Evolutionary conservation across 2,329 filamentous ascomycete genomes (phyloP), one percentile per base, ranked within the genome.

Genomic region (Sclerotinia trifoliorum): DNA sequence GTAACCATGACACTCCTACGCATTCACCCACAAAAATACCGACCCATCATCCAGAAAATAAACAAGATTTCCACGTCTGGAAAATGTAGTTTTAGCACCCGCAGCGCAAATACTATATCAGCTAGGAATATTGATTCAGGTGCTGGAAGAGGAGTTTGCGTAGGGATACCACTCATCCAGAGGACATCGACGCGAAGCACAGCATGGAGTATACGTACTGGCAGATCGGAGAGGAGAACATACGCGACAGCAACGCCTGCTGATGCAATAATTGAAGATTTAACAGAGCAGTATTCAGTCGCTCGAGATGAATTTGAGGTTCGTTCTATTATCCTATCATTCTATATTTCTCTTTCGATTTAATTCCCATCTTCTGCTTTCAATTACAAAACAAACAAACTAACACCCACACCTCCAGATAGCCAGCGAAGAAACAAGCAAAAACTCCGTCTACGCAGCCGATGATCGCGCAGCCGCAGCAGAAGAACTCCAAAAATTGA

Each of bases 271-370:
- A 65, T 68, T 10, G 67, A 68, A 35, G 48, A 39, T 1, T 24
- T 68, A 5, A 65, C 61, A 3, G 67, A 68, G 11, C 67, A 65
- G 8, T 66, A 82, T 70, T 79, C 80, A 67, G 79, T 79, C 0
- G 80, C 81, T 4, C 78, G 79, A 69, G 81, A 83, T 71, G 81
- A 83, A 73, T 81, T 83, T 68, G 81, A 83, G 46, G 60, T 62
- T 8, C 7, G 32, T 32, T 32, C 32, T 32, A 32, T 32, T 8
- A 1, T 10, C 6, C 8, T 35, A 35, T 35, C 5, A 5, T 29
- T 29, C 3, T 35, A 35, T 35, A n/a, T 35, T 35, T 35, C 10
- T 35, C 35, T 5, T 29, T 35, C 35, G 35, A 35, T 35, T 10
- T 35, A 1, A 5, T 35, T 35, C 8, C 35, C 6, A 35, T 35